phyloP scores from a whole-genome alignment of 164 flowering plant genomes.

The Nymphaea thermarum region DNA sequence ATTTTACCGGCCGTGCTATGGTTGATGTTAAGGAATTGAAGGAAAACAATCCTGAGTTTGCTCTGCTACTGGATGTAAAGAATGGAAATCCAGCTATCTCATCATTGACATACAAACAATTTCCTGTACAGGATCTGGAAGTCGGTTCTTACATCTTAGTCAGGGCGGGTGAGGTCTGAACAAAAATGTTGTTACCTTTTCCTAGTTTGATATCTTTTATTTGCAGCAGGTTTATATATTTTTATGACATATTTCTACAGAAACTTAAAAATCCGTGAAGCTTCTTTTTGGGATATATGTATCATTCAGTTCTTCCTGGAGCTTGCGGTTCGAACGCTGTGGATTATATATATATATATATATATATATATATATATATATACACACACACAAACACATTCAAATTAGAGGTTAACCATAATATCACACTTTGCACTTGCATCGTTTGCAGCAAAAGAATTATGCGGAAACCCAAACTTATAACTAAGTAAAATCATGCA shows the following conservation, averaged over 20 bases:
- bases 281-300: too few species aligned
- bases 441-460: too few species aligned
- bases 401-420: too few species aligned
- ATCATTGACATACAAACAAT: constrained; percentile 45
- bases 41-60: constrained; percentile 89
- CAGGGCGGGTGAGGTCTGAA: constrained; percentile 96
- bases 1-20: constrained; percentile 88
- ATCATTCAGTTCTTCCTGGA: too few species aligned
- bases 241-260: neutral
- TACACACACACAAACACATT: too few species aligned
- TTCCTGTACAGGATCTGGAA: constrained; percentile 72
- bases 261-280: too few species aligned
- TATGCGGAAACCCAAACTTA: too few species aligned
- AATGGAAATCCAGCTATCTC: constrained; percentile 42
- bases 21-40: constrained; percentile 88
- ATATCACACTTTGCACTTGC: too few species aligned
- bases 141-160: constrained; percentile 85
- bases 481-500: too few species aligned
- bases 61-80: constrained; percentile 55
- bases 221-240: neutral
- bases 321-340: too few species aligned
- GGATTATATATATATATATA: too few species aligned
- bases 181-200: neutral
- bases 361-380: too few species aligned
- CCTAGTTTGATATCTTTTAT: neutral